phyloP scores from a whole-genome alignment of 345 rosid species.

The Litchi chinensis region DNA sequence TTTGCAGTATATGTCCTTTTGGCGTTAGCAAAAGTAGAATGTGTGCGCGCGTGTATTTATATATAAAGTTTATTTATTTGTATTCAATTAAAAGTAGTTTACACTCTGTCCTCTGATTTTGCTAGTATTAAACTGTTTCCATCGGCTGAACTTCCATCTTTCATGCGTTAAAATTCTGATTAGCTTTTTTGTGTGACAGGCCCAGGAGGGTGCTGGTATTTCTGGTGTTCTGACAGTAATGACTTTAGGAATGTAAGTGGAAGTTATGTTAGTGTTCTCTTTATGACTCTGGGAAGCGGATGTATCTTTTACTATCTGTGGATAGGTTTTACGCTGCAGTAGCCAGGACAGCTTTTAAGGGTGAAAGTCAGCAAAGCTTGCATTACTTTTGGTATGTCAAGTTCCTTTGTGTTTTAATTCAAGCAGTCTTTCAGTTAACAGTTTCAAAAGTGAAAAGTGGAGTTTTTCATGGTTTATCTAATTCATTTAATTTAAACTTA shows the following conservation, averaged over 20 bases:
- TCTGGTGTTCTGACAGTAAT: slow-evolving; percentile 98
- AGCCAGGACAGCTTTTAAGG: slow-evolving; percentile 94
- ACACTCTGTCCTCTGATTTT: not conserved
- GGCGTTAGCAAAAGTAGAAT: not conserved
- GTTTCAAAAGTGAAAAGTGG: not conserved
- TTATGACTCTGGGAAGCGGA: slow-evolving; percentile 16
- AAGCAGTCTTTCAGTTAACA: not conserved
- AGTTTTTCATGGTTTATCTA: not conserved
- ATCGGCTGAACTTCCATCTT: not conserved
- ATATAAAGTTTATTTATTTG: not conserved
- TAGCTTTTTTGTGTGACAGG: slow-evolving; percentile 51
- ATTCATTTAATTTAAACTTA: not conserved
- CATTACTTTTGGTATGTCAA: slow-evolving; percentile 85
- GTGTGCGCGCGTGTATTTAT: not conserved
- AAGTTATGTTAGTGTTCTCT: slow-evolving; percentile 20
- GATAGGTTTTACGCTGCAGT: slow-evolving; percentile 90
- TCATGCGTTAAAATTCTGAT: slow-evolving; percentile 14
- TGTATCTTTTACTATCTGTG: slow-evolving; percentile 24
- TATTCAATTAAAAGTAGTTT: not conserved
- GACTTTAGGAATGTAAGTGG: slow-evolving; percentile 94
- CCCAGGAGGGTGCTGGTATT: slow-evolving; percentile 81
- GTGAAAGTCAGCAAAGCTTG: slow-evolving; percentile 89
- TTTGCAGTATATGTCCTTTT: not conserved
- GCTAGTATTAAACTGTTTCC: not conserved
- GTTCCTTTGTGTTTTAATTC: slow-evolving; percentile 3